A percentile compares a stretch with the other conserved stretches of the same genome.
phyloP scores from a whole-genome alignment of 2,329 filamentous ascomycete genomes.

The Aspergillus pseudonomiae region DNA sequence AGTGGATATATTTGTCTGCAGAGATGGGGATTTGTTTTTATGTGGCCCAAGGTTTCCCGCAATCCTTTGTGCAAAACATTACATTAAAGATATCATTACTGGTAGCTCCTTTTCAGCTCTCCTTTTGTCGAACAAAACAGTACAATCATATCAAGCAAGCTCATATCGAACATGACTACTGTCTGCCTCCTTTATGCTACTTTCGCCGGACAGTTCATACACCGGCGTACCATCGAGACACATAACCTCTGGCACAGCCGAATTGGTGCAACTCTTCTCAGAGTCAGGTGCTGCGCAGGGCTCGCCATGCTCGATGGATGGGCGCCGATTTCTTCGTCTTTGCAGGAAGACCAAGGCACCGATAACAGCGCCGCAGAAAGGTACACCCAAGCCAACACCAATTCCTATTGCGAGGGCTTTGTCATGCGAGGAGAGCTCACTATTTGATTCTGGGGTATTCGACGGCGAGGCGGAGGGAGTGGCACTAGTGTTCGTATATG shows the following conservation, averaged over 20 bases:
- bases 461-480: not conserved
- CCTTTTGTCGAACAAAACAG: too few relatives aligned
- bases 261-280: not conserved
- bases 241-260: not conserved
- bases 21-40: too few relatives aligned
- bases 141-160: not conserved
- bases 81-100: not conserved
- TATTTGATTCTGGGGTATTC: not conserved
- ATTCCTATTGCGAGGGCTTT: not conserved
- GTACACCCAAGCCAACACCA: not conserved
- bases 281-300: not conserved
- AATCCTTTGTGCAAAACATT: too few relatives aligned
- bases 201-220: not conserved
- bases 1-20: too few relatives aligned
- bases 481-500: not conserved
- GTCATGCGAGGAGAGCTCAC: not conserved
- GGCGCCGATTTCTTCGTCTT: not conserved
- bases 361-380: not conserved
- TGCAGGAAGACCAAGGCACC: not conserved
- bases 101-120: not conserved
- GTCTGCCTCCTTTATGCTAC: not conserved
- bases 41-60: too few relatives aligned
- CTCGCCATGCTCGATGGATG: not conserved
- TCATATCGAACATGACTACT: not conserved
- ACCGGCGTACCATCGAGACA: not conserved